Percentiles rank a stretch among this genome's conserved stretches.
phyloP scores from a whole-genome alignment of 345 rosid genomes.

The Gossypium australe region DNA sequence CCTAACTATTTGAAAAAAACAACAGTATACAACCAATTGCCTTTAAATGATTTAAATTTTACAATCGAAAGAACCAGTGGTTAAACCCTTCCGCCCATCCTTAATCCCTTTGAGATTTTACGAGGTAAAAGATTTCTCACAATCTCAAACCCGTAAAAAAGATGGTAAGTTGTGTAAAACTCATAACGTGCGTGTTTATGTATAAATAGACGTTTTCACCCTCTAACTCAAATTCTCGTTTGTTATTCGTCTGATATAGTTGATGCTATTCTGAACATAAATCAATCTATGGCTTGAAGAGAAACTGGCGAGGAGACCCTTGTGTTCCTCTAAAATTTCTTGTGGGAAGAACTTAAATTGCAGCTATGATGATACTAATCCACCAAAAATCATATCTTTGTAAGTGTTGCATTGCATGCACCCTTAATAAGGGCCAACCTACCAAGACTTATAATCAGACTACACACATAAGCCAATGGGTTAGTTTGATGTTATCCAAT shows the following conservation, averaged over 20 bases:
- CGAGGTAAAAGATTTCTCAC: background rate
- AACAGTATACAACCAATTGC: background rate
- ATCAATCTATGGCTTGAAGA: slow-evolving; percentile 32
- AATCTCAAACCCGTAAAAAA: background rate
- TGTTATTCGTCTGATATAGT: slow-evolving; percentile 14
- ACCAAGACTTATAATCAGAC: background rate
- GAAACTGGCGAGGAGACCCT: no score
- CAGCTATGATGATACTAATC: slow-evolving; percentile 12
- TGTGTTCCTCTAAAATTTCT: slow-evolving; percentile 25
- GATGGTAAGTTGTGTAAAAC: slow-evolving; percentile 5
- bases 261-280: slow-evolving; percentile 31
- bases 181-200: background rate
- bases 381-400: slow-evolving; percentile 31
- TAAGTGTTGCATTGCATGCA: slow-evolving; percentile 13
- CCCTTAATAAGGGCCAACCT: no score
- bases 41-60: background rate
- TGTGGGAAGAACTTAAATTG: slow-evolving; percentile 48
- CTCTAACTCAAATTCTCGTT: no score
- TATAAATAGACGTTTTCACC: no score
- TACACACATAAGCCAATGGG: slow-evolving; percentile 15
- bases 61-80: background rate
- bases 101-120: background rate
- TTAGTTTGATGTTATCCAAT: background rate
- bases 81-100: background rate
- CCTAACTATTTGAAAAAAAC: background rate